Conservation (phyloP, 2,329 filamentous ascomycete species). For the Cryoendolithus antarcticus region DNA sequence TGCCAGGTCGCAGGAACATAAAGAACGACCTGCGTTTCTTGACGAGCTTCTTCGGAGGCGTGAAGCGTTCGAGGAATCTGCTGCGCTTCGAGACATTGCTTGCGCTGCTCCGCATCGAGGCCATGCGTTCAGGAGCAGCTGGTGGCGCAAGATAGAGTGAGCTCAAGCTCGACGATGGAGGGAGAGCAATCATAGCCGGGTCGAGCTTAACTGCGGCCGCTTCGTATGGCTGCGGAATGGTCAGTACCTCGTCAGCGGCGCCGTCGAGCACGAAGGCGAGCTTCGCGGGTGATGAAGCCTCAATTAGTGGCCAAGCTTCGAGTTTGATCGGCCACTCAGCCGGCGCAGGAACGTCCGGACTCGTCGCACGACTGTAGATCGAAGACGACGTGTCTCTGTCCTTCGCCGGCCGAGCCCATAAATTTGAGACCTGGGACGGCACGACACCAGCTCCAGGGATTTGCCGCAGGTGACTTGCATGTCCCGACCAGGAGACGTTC, state of each 20-base stretch:
- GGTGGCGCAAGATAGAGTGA: neutral
- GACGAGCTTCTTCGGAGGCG: constrained; percentile 13
- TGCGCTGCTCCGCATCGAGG: constrained; percentile 11
- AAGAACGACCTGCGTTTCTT: constrained; percentile 20
- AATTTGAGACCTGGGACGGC: constrained; percentile 23
- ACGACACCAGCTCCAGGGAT: constrained; percentile 20
- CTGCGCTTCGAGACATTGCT: constrained; percentile 10
- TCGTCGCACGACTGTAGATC: constrained; percentile 27
- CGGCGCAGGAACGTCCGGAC: constrained; percentile 12
- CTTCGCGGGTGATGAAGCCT: no score
- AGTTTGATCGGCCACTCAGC: constrained; percentile 3
- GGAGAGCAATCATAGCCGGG: no score
- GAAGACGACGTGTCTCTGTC: constrained; percentile 21
- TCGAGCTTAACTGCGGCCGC: no score
- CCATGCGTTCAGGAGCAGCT: neutral
- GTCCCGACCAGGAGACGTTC: constrained; percentile 12
- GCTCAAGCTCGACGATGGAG: no score
- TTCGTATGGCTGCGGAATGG: no score
- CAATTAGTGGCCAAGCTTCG: no score
- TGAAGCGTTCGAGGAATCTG: constrained; percentile 12
- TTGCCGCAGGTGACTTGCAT: constrained; percentile 4
- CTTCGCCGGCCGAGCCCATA: constrained; percentile 25
- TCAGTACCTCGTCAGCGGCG: no score
- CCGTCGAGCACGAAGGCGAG: no score
- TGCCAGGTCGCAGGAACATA: constrained; percentile 15